Percentiles rank a stretch among this genome's conserved stretches.
Conservation (phyloP, 2,329 filamentous ascomycete genomes). For the Cordyceps cateniannulata region DNA sequence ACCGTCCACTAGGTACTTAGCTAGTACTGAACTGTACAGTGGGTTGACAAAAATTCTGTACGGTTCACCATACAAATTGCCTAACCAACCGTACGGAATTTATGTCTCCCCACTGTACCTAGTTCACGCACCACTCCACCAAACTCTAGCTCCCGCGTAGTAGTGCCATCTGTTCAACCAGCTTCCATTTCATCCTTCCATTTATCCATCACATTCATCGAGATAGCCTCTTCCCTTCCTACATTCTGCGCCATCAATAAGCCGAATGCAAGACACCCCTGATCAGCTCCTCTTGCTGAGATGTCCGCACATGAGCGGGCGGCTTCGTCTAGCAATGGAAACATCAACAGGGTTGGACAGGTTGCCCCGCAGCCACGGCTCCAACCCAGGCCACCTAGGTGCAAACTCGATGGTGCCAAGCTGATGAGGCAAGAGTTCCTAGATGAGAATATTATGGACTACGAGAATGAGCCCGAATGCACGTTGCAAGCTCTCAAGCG, state of each 20-base stretch:
- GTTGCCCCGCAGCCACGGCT: background rate
- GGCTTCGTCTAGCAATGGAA: background rate
- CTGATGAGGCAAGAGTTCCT: background rate
- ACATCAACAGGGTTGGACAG: background rate
- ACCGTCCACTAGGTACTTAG: no score
- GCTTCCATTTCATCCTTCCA: background rate
- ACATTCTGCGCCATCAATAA: background rate
- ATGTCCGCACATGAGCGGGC: background rate
- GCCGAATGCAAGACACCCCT: background rate
- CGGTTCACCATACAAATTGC: no score
- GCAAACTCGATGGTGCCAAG: background rate
- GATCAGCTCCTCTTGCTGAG: no score
- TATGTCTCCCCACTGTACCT: no score
- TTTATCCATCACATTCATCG: background rate
- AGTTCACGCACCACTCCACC: no score
- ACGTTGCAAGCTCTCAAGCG: background rate
- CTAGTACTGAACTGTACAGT: no score
- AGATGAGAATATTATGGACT: background rate
- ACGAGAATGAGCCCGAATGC: background rate
- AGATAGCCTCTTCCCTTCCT: background rate
- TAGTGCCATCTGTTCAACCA: background rate
- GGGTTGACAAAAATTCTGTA: no score
- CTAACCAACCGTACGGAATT: no score
- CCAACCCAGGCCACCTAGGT: background rate
- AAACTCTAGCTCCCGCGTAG: no score